Evolutionary conservation across 441 rosid genomes (phyloP).

Genomic region (Erodium moschatum): DNA sequence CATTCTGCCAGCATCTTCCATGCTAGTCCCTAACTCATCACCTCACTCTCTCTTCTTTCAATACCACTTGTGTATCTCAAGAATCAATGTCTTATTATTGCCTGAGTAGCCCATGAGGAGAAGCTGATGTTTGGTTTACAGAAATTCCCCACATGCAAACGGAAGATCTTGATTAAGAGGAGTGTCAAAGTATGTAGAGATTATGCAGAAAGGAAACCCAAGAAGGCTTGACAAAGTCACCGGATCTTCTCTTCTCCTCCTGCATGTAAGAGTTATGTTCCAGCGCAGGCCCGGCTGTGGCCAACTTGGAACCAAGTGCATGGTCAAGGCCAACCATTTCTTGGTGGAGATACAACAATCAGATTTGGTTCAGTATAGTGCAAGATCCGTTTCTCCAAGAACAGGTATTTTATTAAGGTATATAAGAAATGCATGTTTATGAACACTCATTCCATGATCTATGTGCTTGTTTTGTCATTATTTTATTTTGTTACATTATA

Average conservation of each 20-base stretch:
- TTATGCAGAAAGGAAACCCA: constrained; percentile 18
- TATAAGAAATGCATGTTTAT: not conserved
- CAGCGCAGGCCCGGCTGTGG: constrained; percentile 35
- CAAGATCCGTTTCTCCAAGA: constrained; percentile 20
- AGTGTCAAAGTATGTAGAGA: constrained; percentile 10
- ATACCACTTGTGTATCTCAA: constrained; percentile 4
- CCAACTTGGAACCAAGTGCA: constrained; percentile 32
- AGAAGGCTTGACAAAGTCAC: constrained; percentile 13
- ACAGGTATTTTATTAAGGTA: not conserved
- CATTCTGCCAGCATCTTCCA: constrained; percentile 3
- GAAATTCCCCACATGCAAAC: constrained; percentile 24
- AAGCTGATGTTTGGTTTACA: constrained; percentile 18
- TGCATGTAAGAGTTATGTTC: constrained; percentile 27
- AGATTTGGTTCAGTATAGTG: constrained; percentile 41
- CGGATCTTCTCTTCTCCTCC: not conserved
- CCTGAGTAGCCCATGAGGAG: constrained; percentile 4
- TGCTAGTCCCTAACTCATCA: constrained; percentile 8
- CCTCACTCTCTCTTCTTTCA: constrained; percentile 15
- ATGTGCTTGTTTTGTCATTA: not conserved
- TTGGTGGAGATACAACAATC: constrained; percentile 32
- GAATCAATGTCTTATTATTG: constrained; percentile 7
- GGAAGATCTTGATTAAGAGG: constrained; percentile 21
- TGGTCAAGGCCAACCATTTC: constrained; percentile 50
- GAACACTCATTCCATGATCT: not conserved
- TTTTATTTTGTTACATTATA: not conserved